Base-by-base conservation (phyloP, 306 rosid genomes). In the Citrullus mucosospermus region DNA sequence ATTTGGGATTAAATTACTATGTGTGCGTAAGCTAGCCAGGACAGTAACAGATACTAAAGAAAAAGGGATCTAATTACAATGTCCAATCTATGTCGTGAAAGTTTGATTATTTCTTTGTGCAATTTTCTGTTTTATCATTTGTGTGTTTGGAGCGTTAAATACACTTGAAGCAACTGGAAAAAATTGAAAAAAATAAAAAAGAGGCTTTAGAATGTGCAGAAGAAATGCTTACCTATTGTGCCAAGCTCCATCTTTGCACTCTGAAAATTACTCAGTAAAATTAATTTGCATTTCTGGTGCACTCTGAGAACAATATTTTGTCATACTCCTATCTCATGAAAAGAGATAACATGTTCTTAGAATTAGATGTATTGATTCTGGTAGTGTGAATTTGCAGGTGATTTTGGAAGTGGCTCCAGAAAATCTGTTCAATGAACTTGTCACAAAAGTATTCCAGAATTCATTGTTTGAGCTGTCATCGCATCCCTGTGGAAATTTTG, bases 351-450 rank as follows among this genome's bases (percentile, higher is more conserved):
- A 50, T 14, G 59, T 18, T 34, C 25, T 53, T 74, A 53, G 28
- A 17, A 34, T 53, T 74, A 10, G 63, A 32, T 74, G 62, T 74
- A 53, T 34, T 74, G 78, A 54, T 74, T 54, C 62, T 74, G 50
- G 63, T 34, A 53, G 32, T 39, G 55, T 75, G 67, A 69, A 48
- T 82, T 83, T 88, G 85, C 87, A 94, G 98, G 97, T 91, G 75
- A 83, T 92, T 85, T 90, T 95, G 92, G 99, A 89, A 89, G 97
- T 91, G 75, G 92, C 97, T 84, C 99, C 99, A 4, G 88, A 84
- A 81, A 82, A 80, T 54, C 81, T 95, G 87, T 95, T 88, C 83
- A 80, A 86, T 30, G 96, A 88, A 69, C 80, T 95, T 76, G 85
- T 91, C 80, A 63, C 81, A 34, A 91, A 89, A 86, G 80, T 88